Evolutionary conservation across 441 rosid species (phyloP).

Genomic region (Viola pubescens): DNA sequence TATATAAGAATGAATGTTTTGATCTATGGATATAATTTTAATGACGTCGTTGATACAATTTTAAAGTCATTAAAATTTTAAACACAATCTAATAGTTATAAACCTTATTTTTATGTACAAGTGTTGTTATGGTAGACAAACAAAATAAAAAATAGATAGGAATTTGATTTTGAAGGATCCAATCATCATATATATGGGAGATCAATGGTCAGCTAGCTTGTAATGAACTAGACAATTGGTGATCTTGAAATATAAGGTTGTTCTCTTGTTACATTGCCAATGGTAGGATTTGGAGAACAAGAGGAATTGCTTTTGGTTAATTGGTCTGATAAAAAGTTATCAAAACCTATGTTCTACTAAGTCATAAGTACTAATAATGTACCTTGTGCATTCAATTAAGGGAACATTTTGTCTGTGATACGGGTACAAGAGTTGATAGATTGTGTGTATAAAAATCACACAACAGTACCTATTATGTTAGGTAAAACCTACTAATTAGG

Average conservation of each 20-base stretch:
- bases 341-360: slow-evolving; percentile 15
- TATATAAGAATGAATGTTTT: too few species aligned
- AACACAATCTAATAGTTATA: too few species aligned
- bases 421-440: slow-evolving; percentile 29
- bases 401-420: slow-evolving; percentile 57
- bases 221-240: too few species aligned
- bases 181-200: too few species aligned
- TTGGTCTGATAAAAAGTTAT: slow-evolving; percentile 26
- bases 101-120: too few species aligned
- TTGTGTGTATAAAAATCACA: slow-evolving; percentile 23
- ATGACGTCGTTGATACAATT: too few species aligned
- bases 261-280: background rate
- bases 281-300: slow-evolving; percentile 23
- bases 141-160: too few species aligned
- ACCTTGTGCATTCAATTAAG: slow-evolving; percentile 46
- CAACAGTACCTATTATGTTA: slow-evolving; percentile 29
- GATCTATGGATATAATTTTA: too few species aligned
- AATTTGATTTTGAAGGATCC: too few species aligned
- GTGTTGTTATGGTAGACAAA: too few species aligned
- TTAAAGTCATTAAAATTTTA: too few species aligned
- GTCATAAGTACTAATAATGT: slow-evolving; percentile 16
- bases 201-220: background rate
- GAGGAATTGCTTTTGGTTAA: slow-evolving; percentile 18
- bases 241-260: background rate
- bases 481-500: slow-evolving; percentile 43